Conservation (phyloP, 1,284 basidiomycete genomes). For the Sanghuangporus sanghuang region DNA sequence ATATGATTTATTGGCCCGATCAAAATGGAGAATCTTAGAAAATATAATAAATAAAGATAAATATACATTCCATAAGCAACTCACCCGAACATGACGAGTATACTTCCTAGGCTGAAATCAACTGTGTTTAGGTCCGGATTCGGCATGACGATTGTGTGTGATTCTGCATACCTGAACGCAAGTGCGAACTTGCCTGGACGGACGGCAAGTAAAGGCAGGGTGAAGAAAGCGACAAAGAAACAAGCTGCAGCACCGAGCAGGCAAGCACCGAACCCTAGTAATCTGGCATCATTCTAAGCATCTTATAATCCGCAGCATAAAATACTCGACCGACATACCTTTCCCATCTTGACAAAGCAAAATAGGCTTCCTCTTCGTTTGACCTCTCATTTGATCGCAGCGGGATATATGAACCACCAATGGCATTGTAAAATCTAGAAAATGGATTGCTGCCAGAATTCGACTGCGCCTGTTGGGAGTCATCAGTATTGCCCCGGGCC, state of each 20-base stretch:
- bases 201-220: slow-evolving; percentile 77
- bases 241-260: slow-evolving; percentile 88
- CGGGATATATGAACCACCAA: slow-evolving; percentile 83
- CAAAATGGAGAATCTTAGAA: slow-evolving; percentile 72
- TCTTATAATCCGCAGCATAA: background rate
- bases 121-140: background rate
- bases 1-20: slow-evolving; percentile 83
- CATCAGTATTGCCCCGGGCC: slow-evolving; percentile 72
- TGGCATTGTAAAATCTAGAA: slow-evolving; percentile 71
- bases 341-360: slow-evolving; percentile 89
- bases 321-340: slow-evolving; percentile 41
- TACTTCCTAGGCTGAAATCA: slow-evolving; percentile 60
- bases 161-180: slow-evolving; percentile 64
- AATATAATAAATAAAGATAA: slow-evolving; percentile 6
- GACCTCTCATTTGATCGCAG: slow-evolving; percentile 77
- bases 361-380: slow-evolving; percentile 96
- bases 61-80: slow-evolving; percentile 28
- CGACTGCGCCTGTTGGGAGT: slow-evolving; percentile 45
- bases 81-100: slow-evolving; percentile 86
- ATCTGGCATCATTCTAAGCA: slow-evolving; percentile 35
- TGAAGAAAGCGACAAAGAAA: slow-evolving; percentile 93
- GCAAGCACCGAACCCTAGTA: slow-evolving; percentile 93
- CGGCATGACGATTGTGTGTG: background rate
- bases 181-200: slow-evolving; percentile 88
- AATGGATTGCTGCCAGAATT: slow-evolving; percentile 45